These are phyloP conservation scores for Diaporthe sp. DNA, from an alignment of 2,329 filamentous ascomycete species.

Conservation along the genomic window DNA sequence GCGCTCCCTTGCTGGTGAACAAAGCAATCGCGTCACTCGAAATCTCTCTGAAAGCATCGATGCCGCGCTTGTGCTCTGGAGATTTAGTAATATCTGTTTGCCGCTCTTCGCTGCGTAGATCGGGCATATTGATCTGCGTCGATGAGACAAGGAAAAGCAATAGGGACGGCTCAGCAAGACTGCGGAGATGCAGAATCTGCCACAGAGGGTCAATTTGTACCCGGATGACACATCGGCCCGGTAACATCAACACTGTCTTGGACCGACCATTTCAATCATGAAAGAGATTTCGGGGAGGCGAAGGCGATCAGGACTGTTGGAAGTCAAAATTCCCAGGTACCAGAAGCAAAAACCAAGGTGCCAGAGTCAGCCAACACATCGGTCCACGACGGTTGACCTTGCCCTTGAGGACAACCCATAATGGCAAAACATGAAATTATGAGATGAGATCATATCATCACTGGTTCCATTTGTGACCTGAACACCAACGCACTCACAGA, in stretches of 20 bases:
- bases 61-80: neutral
- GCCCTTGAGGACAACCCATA: neutral
- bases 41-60: neutral
- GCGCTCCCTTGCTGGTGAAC: constrained; percentile 13
- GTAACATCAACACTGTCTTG: constrained; percentile 1
- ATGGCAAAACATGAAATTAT: neutral
- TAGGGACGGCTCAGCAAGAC: constrained; percentile 8
- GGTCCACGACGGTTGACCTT: neutral
- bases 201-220: neutral
- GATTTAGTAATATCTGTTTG: neutral
- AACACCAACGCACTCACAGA: neutral
- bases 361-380: neutral
- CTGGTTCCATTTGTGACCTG: neutral
- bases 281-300: neutral
- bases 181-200: constrained; percentile 6
- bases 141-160: constrained; percentile 26
- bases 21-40: constrained; percentile 12
- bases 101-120: constrained; percentile 15
- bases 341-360: neutral
- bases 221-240: constrained; percentile 25
- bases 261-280: constrained; percentile 6
- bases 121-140: constrained; percentile 9
- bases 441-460: too few relatives aligned
- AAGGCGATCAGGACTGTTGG: neutral
- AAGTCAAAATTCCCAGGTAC: neutral